phyloP scores from a whole-genome alignment of 768 basidiomycete species.

The Amanita rimosa region DNA sequence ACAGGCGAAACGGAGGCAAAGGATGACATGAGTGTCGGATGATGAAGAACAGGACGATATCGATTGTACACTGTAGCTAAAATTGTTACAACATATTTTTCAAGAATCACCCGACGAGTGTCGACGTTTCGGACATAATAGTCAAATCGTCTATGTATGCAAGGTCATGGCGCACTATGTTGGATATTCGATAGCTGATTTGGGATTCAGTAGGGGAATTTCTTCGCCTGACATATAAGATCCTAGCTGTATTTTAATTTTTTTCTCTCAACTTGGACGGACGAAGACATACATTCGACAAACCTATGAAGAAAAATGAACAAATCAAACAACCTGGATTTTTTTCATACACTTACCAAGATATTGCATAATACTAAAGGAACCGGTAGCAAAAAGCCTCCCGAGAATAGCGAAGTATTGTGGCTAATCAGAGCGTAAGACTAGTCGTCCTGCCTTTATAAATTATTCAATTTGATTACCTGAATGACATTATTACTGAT shows the following conservation, averaged over 20 bases:
- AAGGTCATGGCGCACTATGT: slow-evolving; percentile 12
- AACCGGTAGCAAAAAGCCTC: slow-evolving; percentile 12
- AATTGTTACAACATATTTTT: not conserved
- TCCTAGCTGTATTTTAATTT: slow-evolving; percentile 5
- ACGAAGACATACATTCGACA: slow-evolving; percentile 14
- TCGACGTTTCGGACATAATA: not conserved
- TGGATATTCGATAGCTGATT: slow-evolving; percentile 10
- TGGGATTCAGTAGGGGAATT: slow-evolving; percentile 11
- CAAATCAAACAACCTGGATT: not conserved
- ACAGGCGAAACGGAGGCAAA: slow-evolving; percentile 8
- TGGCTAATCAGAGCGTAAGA: not conserved
- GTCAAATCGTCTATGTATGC: not conserved
- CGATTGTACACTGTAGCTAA: not conserved
- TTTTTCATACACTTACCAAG: slow-evolving; percentile 9
- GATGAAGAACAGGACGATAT: slow-evolving; percentile 5
- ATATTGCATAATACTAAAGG: slow-evolving; percentile 12
- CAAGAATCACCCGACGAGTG: not conserved
- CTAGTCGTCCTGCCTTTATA: not conserved
- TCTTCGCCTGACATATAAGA: slow-evolving; percentile 12
- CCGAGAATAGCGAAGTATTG: not conserved
- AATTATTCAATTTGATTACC: slow-evolving; percentile 3
- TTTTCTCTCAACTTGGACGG: not conserved
- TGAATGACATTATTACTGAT: slow-evolving; percentile 10
- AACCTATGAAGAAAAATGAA: slow-evolving; percentile 8
- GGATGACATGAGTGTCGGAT: slow-evolving; percentile 20